Conservation (phyloP, 2,329 filamentous ascomycete genomes). For the Aspergillus floridensis region DNA sequence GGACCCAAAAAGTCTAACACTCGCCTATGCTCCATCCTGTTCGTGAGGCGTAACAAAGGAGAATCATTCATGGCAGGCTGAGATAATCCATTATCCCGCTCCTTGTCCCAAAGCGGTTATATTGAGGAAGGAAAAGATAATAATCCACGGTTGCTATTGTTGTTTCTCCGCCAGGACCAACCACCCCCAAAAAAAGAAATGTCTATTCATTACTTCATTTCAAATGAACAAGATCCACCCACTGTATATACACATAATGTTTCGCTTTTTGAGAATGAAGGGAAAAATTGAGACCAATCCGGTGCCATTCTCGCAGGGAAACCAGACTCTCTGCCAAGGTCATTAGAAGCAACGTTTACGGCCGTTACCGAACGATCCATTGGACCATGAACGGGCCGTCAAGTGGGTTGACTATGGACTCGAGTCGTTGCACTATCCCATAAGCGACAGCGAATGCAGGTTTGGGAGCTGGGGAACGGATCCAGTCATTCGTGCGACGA, state of each 20-base stretch:
- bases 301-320: neutral
- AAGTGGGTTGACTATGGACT: neutral
- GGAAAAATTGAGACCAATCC: neutral
- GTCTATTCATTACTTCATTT: constrained; percentile 12
- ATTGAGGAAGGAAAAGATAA: constrained; percentile 24
- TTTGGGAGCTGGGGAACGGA: neutral
- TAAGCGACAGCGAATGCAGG: neutral
- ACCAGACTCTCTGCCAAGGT: neutral
- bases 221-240: constrained; percentile 2
- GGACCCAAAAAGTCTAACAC: neutral
- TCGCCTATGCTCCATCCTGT: neutral
- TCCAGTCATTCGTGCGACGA: neutral
- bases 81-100: neutral
- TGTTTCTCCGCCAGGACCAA: constrained; percentile 3
- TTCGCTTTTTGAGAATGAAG: neutral
- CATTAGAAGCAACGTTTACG: neutral
- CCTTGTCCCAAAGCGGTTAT: constrained; percentile 18
- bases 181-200: neutral
- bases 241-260: constrained; percentile 2
- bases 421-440: neutral
- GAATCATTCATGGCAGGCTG: neutral
- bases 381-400: neutral
- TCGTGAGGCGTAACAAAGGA: neutral
- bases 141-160: constrained; percentile 23
- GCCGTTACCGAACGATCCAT: neutral